Base-by-base conservation (phyloP, 2,329 filamentous ascomycete genomes). In the Diaporthe aspalathi region DNA sequence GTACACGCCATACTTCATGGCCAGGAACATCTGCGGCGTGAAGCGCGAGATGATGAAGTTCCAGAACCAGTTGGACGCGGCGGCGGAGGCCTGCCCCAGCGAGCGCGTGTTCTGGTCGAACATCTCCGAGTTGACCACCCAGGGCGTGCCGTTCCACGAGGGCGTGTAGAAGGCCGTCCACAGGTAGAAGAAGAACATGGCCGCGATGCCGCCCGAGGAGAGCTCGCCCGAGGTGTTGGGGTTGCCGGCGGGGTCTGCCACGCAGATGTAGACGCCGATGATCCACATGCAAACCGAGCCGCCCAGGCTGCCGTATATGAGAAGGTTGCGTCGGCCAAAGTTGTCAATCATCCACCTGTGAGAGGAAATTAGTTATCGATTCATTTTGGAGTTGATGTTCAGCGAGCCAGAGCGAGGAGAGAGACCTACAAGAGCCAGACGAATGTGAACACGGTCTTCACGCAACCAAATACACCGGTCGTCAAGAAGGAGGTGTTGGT, bases 81-180 rank as follows among this genome's bases (percentile, higher is more conserved):
- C 89, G 0, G 92, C 92, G 47, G 87, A 91, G 12, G 92, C 92
- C 77, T 94, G 92, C 1, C 91, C 92, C 0, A 94, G 85, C 0
- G 90, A 89, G 38, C 91, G 86, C 20, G 90, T 89, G 80, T 91
- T 91, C 74, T 90, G 88, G 76, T 92, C 88, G 79, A 94, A 94
- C 84, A 94, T 94, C 80, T 94, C 92, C 0, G 86, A 86, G 83
- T 93, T 93, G 77, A 93, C 82, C 27, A 94, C 91, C 92, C 92
- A 94, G 0, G 92, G 92, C 0, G 90, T 92, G 2, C 91, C 91
- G 77, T 93, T 93, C 91, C 91, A 93, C 0, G 88, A 87, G 0
- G 88, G 91, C 0, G 90, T 93, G 81, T 94, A 94, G 79, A 91
- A 90, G 0, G 87, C 88, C 0, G 91, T 93, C 89, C 90, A 93